These are phyloP conservation scores for Geotrichum australiense DNA, from an alignment of 1,139 yeast species.

Conservation along the genomic window DNA sequence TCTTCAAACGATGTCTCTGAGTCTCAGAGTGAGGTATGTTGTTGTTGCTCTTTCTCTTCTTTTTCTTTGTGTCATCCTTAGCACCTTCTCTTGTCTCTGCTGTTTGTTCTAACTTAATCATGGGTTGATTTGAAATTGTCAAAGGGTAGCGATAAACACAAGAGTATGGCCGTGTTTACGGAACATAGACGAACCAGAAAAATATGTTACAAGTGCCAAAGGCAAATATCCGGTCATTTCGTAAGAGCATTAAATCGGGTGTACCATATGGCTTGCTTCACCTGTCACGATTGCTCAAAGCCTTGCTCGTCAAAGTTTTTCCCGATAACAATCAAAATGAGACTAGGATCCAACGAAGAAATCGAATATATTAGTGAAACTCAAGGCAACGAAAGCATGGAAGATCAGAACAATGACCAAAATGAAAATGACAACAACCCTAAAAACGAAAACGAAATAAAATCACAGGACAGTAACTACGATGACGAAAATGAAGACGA, in stretches of 20 bases:
- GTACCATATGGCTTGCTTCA: slow-evolving; percentile 82
- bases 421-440: too few species aligned
- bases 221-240: slow-evolving; percentile 69
- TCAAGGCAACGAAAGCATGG: too few species aligned
- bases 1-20: background rate
- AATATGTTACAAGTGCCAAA: slow-evolving; percentile 56
- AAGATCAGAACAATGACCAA: too few species aligned
- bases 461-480: background rate
- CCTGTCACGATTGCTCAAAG: slow-evolving; percentile 72
- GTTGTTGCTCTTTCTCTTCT: background rate
- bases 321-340: slow-evolving; percentile 40
- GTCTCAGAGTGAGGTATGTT: too few species aligned
- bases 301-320: slow-evolving; percentile 71
- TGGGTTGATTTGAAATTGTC: too few species aligned
- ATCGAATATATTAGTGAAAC: too few species aligned
- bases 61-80: background rate
- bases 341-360: too few species aligned
- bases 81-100: background rate
- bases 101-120: background rate
- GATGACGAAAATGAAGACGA: background rate
- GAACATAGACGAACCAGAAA: slow-evolving; percentile 20
- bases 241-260: slow-evolving; percentile 77
- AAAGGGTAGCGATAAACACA: slow-evolving; percentile 16
- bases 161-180: slow-evolving; percentile 14
- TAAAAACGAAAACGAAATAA: background rate